Evolutionary conservation across 257 asterid genomes (phyloP).

Genomic region (Gentiana straminea): DNA sequence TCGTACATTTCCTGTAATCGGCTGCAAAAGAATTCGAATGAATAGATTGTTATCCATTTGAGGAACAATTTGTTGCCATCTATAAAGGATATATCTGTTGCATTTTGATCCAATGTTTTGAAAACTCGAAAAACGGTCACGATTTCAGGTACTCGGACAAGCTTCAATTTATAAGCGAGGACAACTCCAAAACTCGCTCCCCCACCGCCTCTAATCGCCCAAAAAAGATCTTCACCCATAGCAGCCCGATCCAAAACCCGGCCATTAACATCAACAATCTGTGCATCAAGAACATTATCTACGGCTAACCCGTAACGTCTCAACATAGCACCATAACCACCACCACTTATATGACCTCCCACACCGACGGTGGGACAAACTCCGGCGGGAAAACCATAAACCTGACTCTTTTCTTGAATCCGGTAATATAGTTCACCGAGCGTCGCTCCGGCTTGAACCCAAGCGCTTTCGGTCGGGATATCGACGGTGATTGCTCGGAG

Average conservation of each 20-base stretch:
- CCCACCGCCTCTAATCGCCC: slow-evolving; percentile 19
- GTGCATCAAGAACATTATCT: slow-evolving; percentile 34
- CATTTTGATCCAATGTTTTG: not conserved
- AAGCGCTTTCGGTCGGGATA: too few species aligned
- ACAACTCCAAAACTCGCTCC: slow-evolving; percentile 15
- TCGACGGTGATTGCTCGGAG: too few species aligned
- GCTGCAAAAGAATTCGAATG: slow-evolving; percentile 14
- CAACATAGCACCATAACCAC: slow-evolving; percentile 13
- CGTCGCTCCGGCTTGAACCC: too few species aligned
- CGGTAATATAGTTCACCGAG: too few species aligned
- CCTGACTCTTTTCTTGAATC: slow-evolving; percentile 6
- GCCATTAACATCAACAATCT: slow-evolving; percentile 28
- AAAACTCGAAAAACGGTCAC: slow-evolving; percentile 4
- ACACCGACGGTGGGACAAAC: slow-evolving; percentile 36
- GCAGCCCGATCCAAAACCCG: slow-evolving; percentile 21
- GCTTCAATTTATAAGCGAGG: slow-evolving; percentile 7
- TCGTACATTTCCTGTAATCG: not conserved
- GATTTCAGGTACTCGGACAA: slow-evolving; percentile 8
- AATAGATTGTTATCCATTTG: slow-evolving; percentile 15
- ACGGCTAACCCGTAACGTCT: slow-evolving; percentile 21
- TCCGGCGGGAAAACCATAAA: slow-evolving; percentile 2
- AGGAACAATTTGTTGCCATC: slow-evolving; percentile 8
- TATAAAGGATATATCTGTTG: not conserved
- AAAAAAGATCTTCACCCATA: slow-evolving; percentile 40
- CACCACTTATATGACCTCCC: slow-evolving; percentile 19